These are phyloP conservation scores for Leccinum fuscescens DNA, from an alignment of 1,284 basidiomycete genomes.

Conservation along the genomic window DNA sequence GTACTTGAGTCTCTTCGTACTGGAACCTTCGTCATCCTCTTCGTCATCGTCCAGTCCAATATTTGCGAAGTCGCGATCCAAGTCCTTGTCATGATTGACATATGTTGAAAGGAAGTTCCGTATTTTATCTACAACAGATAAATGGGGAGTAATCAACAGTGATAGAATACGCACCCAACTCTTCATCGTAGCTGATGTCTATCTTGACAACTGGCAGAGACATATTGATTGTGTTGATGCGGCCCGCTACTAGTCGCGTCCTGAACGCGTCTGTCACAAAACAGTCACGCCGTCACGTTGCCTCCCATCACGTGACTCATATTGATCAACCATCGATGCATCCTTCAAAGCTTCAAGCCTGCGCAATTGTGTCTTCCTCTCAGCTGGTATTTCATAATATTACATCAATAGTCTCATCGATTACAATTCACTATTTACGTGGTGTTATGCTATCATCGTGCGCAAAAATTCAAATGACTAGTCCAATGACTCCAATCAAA, in stretches of 20 bases:
- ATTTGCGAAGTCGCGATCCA: constrained; percentile 67
- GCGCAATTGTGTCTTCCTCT: neutral
- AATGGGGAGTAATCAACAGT: constrained; percentile 35
- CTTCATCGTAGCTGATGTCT: constrained; percentile 47
- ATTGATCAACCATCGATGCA: too few relatives aligned
- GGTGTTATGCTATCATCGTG: neutral
- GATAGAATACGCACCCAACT: constrained; percentile 40
- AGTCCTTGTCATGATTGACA: constrained; percentile 63
- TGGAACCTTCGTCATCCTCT: constrained; percentile 38
- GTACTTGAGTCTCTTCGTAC: constrained; percentile 69
- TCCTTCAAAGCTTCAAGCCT: too few relatives aligned
- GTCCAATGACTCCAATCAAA: neutral
- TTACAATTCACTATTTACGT: neutral
- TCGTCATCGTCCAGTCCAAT: constrained; percentile 64
- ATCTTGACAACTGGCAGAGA: constrained; percentile 47
- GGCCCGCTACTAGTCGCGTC: constrained; percentile 9
- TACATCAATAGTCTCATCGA: neutral
- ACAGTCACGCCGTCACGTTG: constrained; percentile 17
- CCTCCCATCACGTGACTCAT: constrained; percentile 20
- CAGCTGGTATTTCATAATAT: neutral
- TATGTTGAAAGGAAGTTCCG: constrained; percentile 67
- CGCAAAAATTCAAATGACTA: neutral
- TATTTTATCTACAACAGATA: constrained; percentile 55
- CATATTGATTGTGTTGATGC: constrained; percentile 36
- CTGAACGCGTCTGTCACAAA: constrained; percentile 29